phyloP scores from a whole-genome alignment of 768 basidiomycete species.

The Suillus subalutaceus region DNA sequence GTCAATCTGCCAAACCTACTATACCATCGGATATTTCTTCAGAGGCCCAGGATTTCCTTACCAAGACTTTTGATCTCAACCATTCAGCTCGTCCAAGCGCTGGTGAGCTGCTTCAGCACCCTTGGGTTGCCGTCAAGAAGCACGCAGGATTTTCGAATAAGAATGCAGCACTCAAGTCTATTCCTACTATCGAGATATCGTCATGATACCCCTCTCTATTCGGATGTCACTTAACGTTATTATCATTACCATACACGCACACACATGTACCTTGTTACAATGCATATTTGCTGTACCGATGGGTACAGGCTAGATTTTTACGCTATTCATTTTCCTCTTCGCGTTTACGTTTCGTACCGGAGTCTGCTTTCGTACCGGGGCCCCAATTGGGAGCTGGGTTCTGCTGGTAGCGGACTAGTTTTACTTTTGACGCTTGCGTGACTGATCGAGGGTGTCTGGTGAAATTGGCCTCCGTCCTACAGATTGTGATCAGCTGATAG shows the following conservation, averaged over 20 bases:
- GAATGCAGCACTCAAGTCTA: conserved; percentile 23
- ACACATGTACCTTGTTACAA: conserved; percentile 1
- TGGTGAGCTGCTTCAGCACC: conserved; percentile 69
- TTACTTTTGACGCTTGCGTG: conserved; percentile 63
- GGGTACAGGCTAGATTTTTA: background rate
- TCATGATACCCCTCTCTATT: conserved; percentile 15
- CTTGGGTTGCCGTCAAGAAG: conserved; percentile 62
- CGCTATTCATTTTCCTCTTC: conserved; percentile 17
- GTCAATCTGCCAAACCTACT: conserved; percentile 83
- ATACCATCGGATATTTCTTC: conserved; percentile 90
- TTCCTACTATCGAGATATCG: conserved; percentile 34
- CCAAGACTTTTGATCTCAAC: conserved; percentile 84
- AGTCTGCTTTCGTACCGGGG: conserved; percentile 68
- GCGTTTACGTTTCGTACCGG: conserved; percentile 36
- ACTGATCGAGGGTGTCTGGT: conserved; percentile 67
- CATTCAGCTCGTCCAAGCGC: conserved; percentile 82
- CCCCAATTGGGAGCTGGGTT: conserved; percentile 96
- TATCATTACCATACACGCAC: background rate
- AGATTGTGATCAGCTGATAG: background rate
- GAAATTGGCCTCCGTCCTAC: conserved; percentile 72
- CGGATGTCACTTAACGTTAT: conserved; percentile 4
- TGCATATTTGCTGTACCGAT: conserved; percentile 2
- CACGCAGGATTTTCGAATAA: conserved; percentile 22
- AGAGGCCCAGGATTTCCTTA: conserved; percentile 87
- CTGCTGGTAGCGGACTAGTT: conserved; percentile 85